Evolutionary conservation across 768 basidiomycete species (phyloP), one percentile per base, ranked within the genome.

Genomic region (Mrakia gelida): DNA sequence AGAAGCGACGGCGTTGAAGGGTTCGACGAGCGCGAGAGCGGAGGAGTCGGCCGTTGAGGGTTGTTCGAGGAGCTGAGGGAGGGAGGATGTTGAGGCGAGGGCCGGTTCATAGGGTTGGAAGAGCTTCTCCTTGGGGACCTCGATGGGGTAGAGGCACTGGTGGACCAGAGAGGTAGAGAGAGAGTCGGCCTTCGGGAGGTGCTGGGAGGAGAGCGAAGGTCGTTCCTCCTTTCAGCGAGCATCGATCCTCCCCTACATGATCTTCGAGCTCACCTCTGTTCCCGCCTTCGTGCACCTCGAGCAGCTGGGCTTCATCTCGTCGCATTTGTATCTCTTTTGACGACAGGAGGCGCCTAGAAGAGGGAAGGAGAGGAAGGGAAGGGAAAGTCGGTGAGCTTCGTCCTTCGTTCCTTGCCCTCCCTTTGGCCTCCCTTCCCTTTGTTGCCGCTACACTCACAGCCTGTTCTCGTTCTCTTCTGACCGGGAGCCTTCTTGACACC

Each of bases 1-100:
- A 23, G 61, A 62, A 16, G 61, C 61, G 61, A 62, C 61, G n/a
- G 61, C 61, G 61, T 62, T 62, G n/a, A 30, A 28, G n/a, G 61
- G n/a, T 30, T 45, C 11, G 45, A 45, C 28, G 30, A 63, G 54
- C 6, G 59, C n/a, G n/a, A 59, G 59, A 59, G 59, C 59, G 59
- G 59, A n/a, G 9, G 26, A 26, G 15, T 8, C 23, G 23, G 59
- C 3, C 1, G 59, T 2, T 9, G 59, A 28, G 16, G 59, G 2
- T 59, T 4, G 28, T 6, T 65, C 10, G 18, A 13, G 30, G 32
- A 32, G 15, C 7, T 0, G 63, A 23, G 34, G 16, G 13, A 32
- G 63, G n/a, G 6, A 34, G 18, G 34, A 59, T 8, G n/a, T 59
- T 15, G 28, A 59, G 59, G 59, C 59, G n/a, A 10, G 2, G 7